These are phyloP conservation scores for Cladophialophora carrionii DNA, from an alignment of 2,329 filamentous ascomycete species.

Conservation along the genomic window DNA sequence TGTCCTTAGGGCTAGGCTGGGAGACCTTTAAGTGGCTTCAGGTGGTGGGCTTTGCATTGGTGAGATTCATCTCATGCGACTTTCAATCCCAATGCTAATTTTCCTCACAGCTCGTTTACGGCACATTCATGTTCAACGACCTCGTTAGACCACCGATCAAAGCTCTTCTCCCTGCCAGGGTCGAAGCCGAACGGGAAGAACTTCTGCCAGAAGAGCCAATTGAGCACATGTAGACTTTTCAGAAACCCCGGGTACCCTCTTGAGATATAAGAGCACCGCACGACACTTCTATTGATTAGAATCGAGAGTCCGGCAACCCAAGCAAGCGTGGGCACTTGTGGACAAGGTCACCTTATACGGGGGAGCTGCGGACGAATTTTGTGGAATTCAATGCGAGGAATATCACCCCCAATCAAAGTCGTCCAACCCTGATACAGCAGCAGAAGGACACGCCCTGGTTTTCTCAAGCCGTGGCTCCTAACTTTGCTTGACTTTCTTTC, in stretches of 20 bases:
- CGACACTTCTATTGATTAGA: not conserved
- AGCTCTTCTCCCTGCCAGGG: conserved; percentile 59
- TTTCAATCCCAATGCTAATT: conserved; percentile 7
- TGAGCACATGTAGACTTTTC: conserved; percentile 60
- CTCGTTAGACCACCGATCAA: conserved; percentile 81
- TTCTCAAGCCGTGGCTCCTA: not conserved
- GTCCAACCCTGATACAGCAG: not conserved
- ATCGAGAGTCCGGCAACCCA: not conserved
- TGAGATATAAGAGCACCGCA: not conserved
- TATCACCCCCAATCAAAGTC: not conserved
- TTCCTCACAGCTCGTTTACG: conserved; percentile 72
- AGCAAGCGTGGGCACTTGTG: not conserved
- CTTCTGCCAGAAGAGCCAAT: conserved; percentile 82
- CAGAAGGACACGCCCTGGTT: not conserved
- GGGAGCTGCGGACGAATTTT: not conserved
- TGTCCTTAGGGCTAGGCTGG: conserved; percentile 91
- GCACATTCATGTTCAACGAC: conserved; percentile 95
- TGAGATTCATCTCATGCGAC: conserved; percentile 17
- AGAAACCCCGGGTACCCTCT: not conserved
- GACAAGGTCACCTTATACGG: not conserved
- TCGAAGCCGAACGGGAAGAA: conserved; percentile 43
- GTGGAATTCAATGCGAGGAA: not conserved
- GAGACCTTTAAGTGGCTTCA: conserved; percentile 98
- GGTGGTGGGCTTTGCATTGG: conserved; percentile 78
- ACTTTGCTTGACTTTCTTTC: not conserved